Conservation (phyloP, 306 rosid species). For the Vigna mungo region DNA sequence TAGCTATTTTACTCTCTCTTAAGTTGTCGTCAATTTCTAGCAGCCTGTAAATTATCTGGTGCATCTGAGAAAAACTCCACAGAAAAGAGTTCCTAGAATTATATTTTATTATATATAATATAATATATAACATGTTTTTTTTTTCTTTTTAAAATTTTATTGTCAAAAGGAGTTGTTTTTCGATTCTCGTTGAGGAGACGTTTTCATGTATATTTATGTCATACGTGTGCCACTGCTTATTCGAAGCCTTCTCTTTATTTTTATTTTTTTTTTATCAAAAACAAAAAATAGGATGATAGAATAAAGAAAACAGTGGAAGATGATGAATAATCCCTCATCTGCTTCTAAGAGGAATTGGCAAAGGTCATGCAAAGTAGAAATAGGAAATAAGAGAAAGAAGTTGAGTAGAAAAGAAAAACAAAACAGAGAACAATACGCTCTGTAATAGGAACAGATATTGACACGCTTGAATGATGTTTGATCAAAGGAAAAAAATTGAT, state of each 20-base stretch:
- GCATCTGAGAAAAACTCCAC: slow-evolving; percentile 53
- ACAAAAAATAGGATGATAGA: too few relatives aligned
- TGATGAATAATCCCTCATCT: too few relatives aligned
- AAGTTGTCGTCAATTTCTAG: slow-evolving; percentile 36
- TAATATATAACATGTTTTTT: slow-evolving; percentile 24
- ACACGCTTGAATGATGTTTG: too few relatives aligned
- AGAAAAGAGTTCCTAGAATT: slow-evolving; percentile 53
- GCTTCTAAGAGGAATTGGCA: too few relatives aligned
- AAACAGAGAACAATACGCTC: too few relatives aligned
- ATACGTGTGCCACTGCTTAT: slow-evolving; percentile 29
- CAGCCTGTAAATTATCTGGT: slow-evolving; percentile 51
- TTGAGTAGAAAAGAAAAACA: too few relatives aligned
- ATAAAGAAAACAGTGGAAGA: neutral
- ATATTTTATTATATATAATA: slow-evolving; percentile 1
- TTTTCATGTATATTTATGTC: slow-evolving; percentile 54
- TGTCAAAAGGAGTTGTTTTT: slow-evolving; percentile 53
- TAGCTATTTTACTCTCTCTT: slow-evolving; percentile 51
- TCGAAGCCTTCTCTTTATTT: neutral
- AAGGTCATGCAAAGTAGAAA: too few relatives aligned
- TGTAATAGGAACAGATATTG: too few relatives aligned
- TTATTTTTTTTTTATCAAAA: too few relatives aligned
- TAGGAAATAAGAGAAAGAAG: too few relatives aligned
- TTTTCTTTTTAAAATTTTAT: slow-evolving; percentile 34
- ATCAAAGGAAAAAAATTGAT: too few relatives aligned
- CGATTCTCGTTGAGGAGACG: slow-evolving; percentile 47